Base-by-base conservation (phyloP, 768 basidiomycete genomes). In the Pleurotus platypus region DNA sequence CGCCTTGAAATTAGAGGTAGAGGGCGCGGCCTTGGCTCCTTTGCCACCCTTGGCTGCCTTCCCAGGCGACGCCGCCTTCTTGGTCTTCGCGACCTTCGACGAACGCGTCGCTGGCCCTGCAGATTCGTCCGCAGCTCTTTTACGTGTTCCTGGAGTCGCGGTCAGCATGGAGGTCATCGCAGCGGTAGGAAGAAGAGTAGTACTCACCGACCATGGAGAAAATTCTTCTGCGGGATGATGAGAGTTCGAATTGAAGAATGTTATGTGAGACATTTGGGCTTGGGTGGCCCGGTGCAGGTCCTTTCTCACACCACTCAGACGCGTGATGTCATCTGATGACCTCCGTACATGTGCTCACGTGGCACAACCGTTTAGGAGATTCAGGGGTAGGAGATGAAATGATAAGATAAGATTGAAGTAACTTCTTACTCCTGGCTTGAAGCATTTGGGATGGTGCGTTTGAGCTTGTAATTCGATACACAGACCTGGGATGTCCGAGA, bases 1-100 rank as follows among this genome's bases (percentile, higher is more conserved):
- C n/a, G 77, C 70, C 62, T 80, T 85, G 74, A 90, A 90, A 8
- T 72, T 66, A 1, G 80, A 71, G 1, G 77, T 71, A 4, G 81
- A 69, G 46, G 86, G 66, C 38, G 73, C 72, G 46, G 30, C 83
- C 78, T 84, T 86, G 57, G 74, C 67, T 38, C 73, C 72, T 55
- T 73, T 75, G 2, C 16, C 39, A 8, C 27, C n/a, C 57, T 75
- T 78, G 49, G 69, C 70, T 35, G 70, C 68, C 53, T 72, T 75
- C 40, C 68, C 69, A 1, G 67, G 67, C 55, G 62, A 69, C 55
- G 67, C 38, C n/a, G 59, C n/a, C 12, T 66, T 73, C 18, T 66
- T 73, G 20, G 76, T 81, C 68, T 80, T 87, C 5, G 81, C 72
- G 0, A 71, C 72, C 66, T 84, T 85, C 40, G 80, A 71, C 42